These are phyloP conservation scores for Cryphonectria naterciae DNA, from an alignment of 2,329 filamentous ascomycete species.

Conservation along the genomic window DNA sequence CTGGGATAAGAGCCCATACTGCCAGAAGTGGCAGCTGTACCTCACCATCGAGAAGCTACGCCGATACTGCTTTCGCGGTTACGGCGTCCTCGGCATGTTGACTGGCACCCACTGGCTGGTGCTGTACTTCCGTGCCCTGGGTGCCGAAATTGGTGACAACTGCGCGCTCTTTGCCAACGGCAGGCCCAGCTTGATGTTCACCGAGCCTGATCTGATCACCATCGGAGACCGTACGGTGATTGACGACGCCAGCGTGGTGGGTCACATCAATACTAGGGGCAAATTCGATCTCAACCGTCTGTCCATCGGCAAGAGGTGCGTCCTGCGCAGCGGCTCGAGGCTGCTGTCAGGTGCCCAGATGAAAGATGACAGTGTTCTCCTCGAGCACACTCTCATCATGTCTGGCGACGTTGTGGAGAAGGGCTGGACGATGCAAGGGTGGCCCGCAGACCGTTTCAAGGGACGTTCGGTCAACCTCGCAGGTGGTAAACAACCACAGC, in stretches of 20 bases:
- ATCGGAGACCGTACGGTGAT: conserved; percentile 57
- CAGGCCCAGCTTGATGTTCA: conserved; percentile 56
- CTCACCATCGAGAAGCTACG: conserved; percentile 56
- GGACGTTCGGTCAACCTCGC: conserved; percentile 26
- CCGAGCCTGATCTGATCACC: conserved; percentile 59
- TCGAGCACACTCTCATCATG: conserved; percentile 63
- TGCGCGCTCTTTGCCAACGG: conserved; percentile 60
- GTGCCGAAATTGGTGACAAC: conserved; percentile 57
- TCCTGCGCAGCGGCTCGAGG: conserved; percentile 55
- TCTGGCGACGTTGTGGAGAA: conserved; percentile 58
- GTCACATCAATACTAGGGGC: conserved; percentile 60
- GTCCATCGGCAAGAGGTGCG: conserved; percentile 54
- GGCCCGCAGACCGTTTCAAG: conserved; percentile 52
- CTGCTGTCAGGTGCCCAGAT: conserved; percentile 58
- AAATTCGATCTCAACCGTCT: conserved; percentile 59
- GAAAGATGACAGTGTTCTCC: conserved; percentile 55
- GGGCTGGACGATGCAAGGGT: conserved; percentile 56
- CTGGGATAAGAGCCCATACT: conserved; percentile 61
- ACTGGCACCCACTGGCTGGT: conserved; percentile 57
- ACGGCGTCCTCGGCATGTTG: conserved; percentile 56
- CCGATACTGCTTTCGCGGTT: conserved; percentile 52
- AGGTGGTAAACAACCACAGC: background rate
- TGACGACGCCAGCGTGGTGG: conserved; percentile 60
- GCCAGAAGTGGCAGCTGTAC: conserved; percentile 62
- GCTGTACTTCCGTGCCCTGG: conserved; percentile 57